Conservation (phyloP, 192 early-diverging fungal genomes). For the Coemansia reversa region DNA sequence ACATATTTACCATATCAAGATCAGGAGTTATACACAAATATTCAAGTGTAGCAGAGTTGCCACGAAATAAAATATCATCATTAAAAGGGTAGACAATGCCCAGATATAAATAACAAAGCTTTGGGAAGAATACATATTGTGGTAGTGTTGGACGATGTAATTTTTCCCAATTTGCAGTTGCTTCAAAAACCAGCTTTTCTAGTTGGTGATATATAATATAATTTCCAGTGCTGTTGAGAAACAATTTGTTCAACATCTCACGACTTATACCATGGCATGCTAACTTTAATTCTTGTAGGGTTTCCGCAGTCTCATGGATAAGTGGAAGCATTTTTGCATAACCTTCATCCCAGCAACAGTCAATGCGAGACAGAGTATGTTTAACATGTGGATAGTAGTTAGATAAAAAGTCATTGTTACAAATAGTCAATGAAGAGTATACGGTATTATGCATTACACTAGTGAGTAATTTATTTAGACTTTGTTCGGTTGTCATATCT, state of each 20-base stretch:
- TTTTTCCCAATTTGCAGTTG: neutral
- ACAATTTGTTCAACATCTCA: constrained; percentile 1
- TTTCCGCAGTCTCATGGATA: constrained; percentile 16
- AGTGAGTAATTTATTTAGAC: constrained; percentile 10
- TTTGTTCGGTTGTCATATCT: neutral
- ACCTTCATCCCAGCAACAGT: constrained; percentile 13
- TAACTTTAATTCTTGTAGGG: neutral
- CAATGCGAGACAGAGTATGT: constrained; percentile 13
- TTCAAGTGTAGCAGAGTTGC: constrained; percentile 9
- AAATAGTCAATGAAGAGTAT: constrained; percentile 4
- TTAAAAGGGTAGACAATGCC: constrained; percentile 12
- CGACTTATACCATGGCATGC: constrained; percentile 7
- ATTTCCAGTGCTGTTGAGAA: constrained; percentile 1
- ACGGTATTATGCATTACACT: constrained; percentile 4
- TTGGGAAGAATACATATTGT: constrained; percentile 1
- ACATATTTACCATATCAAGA: constrained; percentile 2
- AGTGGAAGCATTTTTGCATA: constrained; percentile 8
- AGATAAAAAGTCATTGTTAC: constrained; percentile 15
- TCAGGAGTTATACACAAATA: constrained; percentile 7
- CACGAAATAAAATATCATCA: constrained; percentile 23
- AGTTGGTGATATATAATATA: constrained; percentile 9
- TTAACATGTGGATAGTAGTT: constrained; percentile 10
- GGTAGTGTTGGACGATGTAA: neutral
- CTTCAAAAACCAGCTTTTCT: constrained; percentile 5
- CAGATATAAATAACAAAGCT: constrained; percentile 9